Conservation (phyloP, 495 filamentous ascomycete species). For the Penicillium ochrochloron region DNA sequence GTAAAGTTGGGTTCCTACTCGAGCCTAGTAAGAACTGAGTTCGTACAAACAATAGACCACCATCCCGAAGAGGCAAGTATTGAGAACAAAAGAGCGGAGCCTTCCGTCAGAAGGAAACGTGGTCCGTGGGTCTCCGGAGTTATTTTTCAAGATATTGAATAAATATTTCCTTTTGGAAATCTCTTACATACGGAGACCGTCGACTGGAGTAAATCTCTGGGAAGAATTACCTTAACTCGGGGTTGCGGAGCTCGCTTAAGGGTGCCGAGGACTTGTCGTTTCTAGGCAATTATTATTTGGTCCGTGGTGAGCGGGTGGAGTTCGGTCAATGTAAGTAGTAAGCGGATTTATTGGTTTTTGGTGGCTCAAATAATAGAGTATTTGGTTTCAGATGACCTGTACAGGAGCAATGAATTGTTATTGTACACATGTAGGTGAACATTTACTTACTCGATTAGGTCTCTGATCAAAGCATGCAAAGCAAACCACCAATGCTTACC, state of each 20-base stretch:
- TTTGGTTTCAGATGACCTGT: neutral
- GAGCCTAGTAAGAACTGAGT: neutral
- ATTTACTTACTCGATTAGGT: neutral
- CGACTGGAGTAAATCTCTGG: neutral
- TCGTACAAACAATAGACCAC: neutral
- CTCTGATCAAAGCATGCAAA: neutral
- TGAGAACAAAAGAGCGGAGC: conserved; percentile 16
- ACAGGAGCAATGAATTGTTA: too few relatives aligned
- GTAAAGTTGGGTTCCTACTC: neutral
- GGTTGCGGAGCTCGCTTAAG: conserved; percentile 29
- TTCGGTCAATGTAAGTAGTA: neutral
- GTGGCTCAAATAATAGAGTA: conserved; percentile 2
- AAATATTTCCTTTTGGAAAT: neutral
- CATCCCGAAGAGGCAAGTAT: conserved; percentile 9
- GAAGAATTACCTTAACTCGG: conserved; percentile 2
- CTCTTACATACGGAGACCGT: neutral
- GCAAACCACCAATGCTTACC: conserved; percentile 2
- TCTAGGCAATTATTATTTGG: conserved; percentile 7
- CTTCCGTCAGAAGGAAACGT: conserved; percentile 30
- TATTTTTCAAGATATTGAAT: conserved; percentile 7
- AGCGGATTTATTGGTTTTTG: conserved; percentile 11
- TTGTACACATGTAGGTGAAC: too few relatives aligned
- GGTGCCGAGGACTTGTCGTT: conserved; percentile 16
- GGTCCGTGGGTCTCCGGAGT: conserved; percentile 22
- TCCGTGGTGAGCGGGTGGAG: neutral